Base-by-base conservation (phyloP, 1,284 basidiomycete genomes). In the Malassezia slooffiae region DNA sequence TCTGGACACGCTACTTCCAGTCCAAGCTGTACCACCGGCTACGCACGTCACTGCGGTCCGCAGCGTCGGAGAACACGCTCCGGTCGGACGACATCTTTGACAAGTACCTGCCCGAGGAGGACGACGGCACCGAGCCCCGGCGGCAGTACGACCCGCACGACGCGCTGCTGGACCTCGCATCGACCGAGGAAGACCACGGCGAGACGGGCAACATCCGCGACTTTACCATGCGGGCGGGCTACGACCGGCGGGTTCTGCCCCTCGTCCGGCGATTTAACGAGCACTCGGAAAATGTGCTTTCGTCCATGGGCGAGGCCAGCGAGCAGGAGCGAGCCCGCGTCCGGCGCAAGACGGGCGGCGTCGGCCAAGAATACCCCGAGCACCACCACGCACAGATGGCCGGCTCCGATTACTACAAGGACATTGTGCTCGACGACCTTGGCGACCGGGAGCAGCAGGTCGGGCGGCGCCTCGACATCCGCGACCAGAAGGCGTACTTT, bases 241-340 rank as follows among this genome's bases (percentile, higher is more conserved):
- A 82, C 56, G 84, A 93, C 67, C 76, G 81, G 37, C 81, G 81
- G 17, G 83, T 84, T 15, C 71, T 99, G 28, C 93, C 93, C 0
- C 76, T 97, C 24, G 95, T 99, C 59, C 78, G 93, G 31, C 83
- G 91, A 59, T 97, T 97, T 74, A 97, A 97, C 64, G 87, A 95
- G 62, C 93, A 97, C 70, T 91, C 87, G 0, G 85, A 90, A 58
- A 76, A 87, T 53, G 72, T 96, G 12, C 74, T 96, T 21, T 60
- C 67, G 27, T 63, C 70, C 1, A 43, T 73, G 53, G 70, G 63
- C 5, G 64, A 55, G 19, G 42, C 58, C 35, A 48, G 48, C 21
- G 54, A 57, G 23, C 41, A 28, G 21, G 49, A 46, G 20, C 21
- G 48, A 9, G 15, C 45, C 9, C 60, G 56, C 19, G 43, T 42